Evolutionary conservation across 371 early-diverging fungal species (phyloP).

Genomic region (Syncephalastrum contaminatum): DNA sequence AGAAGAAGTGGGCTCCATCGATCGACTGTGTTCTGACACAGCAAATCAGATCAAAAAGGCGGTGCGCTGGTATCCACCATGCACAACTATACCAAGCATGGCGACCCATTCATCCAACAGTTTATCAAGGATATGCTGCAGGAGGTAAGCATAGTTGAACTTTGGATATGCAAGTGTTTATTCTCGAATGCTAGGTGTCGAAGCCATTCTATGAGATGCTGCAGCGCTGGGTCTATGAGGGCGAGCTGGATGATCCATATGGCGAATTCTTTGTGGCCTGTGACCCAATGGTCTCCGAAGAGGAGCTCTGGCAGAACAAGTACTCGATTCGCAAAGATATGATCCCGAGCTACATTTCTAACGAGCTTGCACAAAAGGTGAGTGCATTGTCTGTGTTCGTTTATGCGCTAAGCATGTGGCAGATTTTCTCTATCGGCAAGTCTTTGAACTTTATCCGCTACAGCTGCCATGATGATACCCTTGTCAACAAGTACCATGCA

Average conservation of each 20-base stretch:
- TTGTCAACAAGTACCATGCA: constrained; percentile 25
- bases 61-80: constrained; percentile 81
- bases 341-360: constrained; percentile 83
- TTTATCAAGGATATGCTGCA: constrained; percentile 81
- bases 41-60: constrained; percentile 57
- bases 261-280: constrained; percentile 88
- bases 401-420: constrained; percentile 8
- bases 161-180: background rate
- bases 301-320: constrained; percentile 80
- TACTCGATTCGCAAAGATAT: constrained; percentile 74
- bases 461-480: constrained; percentile 71
- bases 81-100: constrained; percentile 83
- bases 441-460: constrained; percentile 90
- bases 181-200: constrained; percentile 53
- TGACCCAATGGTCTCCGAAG: constrained; percentile 53
- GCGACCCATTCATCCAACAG: constrained; percentile 82
- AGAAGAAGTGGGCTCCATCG: background rate
- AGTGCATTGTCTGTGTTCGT: background rate
- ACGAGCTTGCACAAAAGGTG: constrained; percentile 80
- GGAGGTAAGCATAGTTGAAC: constrained; percentile 49
- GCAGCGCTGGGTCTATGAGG: constrained; percentile 92
- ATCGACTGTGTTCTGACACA: background rate
- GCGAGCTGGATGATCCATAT: constrained; percentile 93
- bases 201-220: constrained; percentile 89
- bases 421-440: constrained; percentile 92